Evolutionary conservation across 2,329 filamentous ascomycete species (phyloP), one percentile per base, ranked within the genome.

Genomic region (Penicillium polonicum): DNA sequence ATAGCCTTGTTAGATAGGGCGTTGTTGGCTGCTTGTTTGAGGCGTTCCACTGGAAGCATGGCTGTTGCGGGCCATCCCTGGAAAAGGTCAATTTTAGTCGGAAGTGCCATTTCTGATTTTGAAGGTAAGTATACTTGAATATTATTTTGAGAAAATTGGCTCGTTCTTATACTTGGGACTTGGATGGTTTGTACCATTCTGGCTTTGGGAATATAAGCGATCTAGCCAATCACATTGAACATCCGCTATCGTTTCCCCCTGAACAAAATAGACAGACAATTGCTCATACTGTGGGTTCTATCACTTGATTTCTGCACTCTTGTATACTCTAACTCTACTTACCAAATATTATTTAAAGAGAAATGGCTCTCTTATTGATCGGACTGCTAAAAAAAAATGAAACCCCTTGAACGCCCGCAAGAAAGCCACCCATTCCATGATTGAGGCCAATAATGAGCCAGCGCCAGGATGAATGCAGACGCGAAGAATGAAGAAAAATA

Each of bases 11-110:
- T 78, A 9, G 82, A 78, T 31, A 94, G 82, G 4, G 85, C 83
- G 52, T 77, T 76, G 55, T 81, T 75, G 45, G 87, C 77, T 10
- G 89, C 87, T 19, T 76, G 74, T 27, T 82, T 79, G 55, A 93
- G 80, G 12, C 85, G 77, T 3, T 79, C 72, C 1, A 82, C 80
- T 2, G 90, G 89, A 3, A 94, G 80, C 4, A 93, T 82, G 15
- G 76, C 72, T n/a, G 79, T 71, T 61, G 78, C 72, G 3, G 80
- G 79, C 71, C 72, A 77, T 42, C 76, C 77, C 48, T 69, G 70
- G 52, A 76, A 70, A 19, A 79, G 67, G 62, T 79, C 72, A 50
- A 79, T 77, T 61, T 65, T 45, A 21, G 27, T 36, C 5, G 21
- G 5, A n/a, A 27, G 35, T 35, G 23, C 13, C 56, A 61, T 63